These are phyloP conservation scores for Ophiostoma ulmi DNA, from an alignment of 2,329 filamentous ascomycete species.

Conservation along the genomic window DNA sequence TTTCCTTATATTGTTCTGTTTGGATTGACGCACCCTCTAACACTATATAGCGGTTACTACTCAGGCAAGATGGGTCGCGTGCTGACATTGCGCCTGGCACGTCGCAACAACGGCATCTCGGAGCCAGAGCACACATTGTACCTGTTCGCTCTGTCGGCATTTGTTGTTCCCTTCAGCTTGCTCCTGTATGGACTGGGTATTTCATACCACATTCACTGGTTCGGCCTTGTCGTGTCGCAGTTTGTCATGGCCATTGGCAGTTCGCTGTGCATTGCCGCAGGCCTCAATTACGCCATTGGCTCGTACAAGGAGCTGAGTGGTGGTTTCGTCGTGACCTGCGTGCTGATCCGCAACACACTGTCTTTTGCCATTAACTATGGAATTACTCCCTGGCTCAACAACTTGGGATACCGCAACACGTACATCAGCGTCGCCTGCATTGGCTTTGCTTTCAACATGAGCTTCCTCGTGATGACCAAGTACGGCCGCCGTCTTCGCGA, in stretches of 20 bases:
- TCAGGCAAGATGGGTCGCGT: conserved; percentile 28
- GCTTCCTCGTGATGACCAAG: conserved; percentile 13
- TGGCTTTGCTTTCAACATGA: conserved; percentile 9
- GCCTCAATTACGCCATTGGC: conserved; percentile 41
- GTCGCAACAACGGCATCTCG: conserved; percentile 39
- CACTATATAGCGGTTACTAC: conserved; percentile 24
- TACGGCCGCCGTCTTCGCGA: conserved; percentile 13
- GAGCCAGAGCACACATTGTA: conserved; percentile 33
- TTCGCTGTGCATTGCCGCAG: conserved; percentile 31
- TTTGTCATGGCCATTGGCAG: conserved; percentile 39
- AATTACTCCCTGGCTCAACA: conserved; percentile 35
- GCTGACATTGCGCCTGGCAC: conserved; percentile 34
- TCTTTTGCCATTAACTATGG: conserved; percentile 33
- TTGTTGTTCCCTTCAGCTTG: conserved; percentile 34
- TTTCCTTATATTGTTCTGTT: neutral
- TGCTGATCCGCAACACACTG: conserved; percentile 32
- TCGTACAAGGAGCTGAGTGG: conserved; percentile 35
- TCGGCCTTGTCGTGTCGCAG: conserved; percentile 37
- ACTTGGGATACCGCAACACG: conserved; percentile 26
- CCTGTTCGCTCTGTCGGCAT: conserved; percentile 30
- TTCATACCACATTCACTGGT: conserved; percentile 39
- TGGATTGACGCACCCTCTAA: conserved; percentile 24
- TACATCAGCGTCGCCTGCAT: conserved; percentile 17
- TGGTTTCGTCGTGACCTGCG: conserved; percentile 28
- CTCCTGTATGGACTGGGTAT: conserved; percentile 48